Conservation (phyloP, 371 early-diverging fungal species). For the Mucor mucedo region DNA sequence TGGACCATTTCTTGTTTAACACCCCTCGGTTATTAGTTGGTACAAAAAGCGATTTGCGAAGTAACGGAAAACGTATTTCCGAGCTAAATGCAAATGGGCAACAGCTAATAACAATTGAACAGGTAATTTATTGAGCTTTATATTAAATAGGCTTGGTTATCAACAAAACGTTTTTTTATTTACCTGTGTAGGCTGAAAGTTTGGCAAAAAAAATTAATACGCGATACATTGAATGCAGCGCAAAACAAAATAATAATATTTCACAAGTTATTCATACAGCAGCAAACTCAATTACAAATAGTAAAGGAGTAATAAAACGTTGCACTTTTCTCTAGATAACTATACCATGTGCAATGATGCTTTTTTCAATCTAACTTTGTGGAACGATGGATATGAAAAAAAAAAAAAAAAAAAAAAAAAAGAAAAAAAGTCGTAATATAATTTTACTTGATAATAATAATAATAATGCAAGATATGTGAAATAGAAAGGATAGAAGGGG, state of each 20-base stretch:
- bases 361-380: background rate
- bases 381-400: background rate
- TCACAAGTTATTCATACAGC: slow-evolving; percentile 24
- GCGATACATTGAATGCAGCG: slow-evolving; percentile 35
- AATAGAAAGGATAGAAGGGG: background rate
- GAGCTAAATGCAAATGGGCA: slow-evolving; percentile 23
- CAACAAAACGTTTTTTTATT: background rate
- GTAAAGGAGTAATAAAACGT: slow-evolving; percentile 16
- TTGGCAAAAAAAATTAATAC: slow-evolving; percentile 24
- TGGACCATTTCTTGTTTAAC: slow-evolving; percentile 31
- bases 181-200: slow-evolving; percentile 19
- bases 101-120: slow-evolving; percentile 21
- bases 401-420: too few species aligned
- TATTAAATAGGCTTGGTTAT: background rate
- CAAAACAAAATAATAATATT: slow-evolving; percentile 22
- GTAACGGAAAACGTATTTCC: slow-evolving; percentile 9
- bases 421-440: too few species aligned
- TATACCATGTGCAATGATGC: background rate
- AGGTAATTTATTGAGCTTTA: slow-evolving; percentile 5
- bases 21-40: slow-evolving; percentile 31
- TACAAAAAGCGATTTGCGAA: slow-evolving; percentile 27
- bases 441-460: background rate
- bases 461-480: background rate
- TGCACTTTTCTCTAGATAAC: slow-evolving; percentile 17
- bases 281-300: slow-evolving; percentile 14